phyloP scores from a whole-genome alignment of 441 rosid species.

The Metrosideros polymorpha region DNA sequence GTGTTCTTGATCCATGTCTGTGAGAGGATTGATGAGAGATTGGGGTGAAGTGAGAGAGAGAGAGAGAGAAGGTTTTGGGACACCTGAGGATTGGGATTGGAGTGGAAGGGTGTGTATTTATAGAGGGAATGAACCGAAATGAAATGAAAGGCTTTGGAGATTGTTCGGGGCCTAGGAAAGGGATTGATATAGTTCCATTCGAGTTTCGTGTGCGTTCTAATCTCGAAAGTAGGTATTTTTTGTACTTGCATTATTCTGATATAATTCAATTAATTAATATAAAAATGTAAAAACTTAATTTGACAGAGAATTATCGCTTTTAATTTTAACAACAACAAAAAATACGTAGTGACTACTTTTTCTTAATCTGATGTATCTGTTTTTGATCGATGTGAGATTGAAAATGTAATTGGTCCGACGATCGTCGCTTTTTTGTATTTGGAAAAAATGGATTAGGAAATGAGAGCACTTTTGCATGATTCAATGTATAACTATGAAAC shows the following conservation, averaged over 20 bases:
- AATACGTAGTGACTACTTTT: neutral
- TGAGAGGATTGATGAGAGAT: neutral
- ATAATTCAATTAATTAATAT: no score
- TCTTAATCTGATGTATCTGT: neutral
- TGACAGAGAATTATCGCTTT: neutral
- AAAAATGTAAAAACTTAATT: neutral
- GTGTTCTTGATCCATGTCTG: neutral
- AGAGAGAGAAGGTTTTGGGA: neutral
- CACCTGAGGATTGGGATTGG: neutral
- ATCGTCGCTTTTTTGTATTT: neutral
- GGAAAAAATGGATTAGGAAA: neutral
- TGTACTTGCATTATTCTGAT: no score
- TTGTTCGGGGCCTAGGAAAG: neutral
- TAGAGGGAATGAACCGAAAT: neutral
- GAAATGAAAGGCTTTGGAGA: neutral
- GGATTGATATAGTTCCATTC: neutral
- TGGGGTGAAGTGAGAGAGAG: neutral
- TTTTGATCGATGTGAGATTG: neutral
- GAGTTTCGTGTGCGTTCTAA: neutral
- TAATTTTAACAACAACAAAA: no score
- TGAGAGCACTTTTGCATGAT: accelerated
- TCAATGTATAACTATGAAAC: neutral
- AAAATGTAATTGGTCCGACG: neutral
- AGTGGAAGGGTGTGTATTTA: neutral
- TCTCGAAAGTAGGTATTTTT: neutral